These are phyloP conservation scores for Blastobotrys terrestris DNA, from an alignment of 805 yeast species.

Conservation along the genomic window DNA sequence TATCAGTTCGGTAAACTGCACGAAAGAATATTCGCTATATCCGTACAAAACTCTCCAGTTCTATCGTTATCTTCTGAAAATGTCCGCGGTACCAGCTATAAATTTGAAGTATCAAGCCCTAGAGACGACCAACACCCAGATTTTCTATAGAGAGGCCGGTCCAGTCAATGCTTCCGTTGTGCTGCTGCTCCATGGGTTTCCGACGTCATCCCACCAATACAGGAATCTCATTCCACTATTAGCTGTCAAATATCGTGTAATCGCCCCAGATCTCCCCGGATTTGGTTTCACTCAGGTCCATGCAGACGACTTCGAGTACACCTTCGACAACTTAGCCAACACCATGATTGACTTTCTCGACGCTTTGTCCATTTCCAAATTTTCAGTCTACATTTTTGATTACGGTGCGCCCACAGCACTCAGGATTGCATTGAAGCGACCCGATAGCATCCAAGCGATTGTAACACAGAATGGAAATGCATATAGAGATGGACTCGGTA, in stretches of 20 bases:
- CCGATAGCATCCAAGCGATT: constrained; percentile 30
- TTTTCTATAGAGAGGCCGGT: constrained; percentile 40
- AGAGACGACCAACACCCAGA: constrained; percentile 18
- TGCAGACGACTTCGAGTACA: constrained; percentile 21
- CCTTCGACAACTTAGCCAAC: constrained; percentile 32
- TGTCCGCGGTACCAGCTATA: too few species aligned
- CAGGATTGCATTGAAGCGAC: constrained; percentile 34
- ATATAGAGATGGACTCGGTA: constrained; percentile 37
- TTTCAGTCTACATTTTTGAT: constrained; percentile 37
- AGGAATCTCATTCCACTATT: constrained; percentile 35
- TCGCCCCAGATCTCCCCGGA: constrained; percentile 44
- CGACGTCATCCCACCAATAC: constrained; percentile 39
- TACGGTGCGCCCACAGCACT: constrained; percentile 41
- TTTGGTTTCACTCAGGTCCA: constrained; percentile 36
- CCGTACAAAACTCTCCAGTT: too few species aligned
- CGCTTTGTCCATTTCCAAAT: constrained; percentile 18
- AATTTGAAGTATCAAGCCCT: too few species aligned
- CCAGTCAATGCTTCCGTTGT: constrained; percentile 30
- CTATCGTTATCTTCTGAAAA: too few species aligned
- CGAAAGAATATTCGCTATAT: too few species aligned
- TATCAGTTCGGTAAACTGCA: too few species aligned
- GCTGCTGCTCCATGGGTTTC: constrained; percentile 41
- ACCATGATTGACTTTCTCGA: constrained; percentile 31
- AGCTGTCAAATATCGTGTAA: constrained; percentile 32
- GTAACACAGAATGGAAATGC: constrained; percentile 42